A percentile compares a stretch with the other conserved stretches of the same genome.
Conservation (phyloP, 768 basidiomycete genomes). For the Agrocybe praecox region DNA sequence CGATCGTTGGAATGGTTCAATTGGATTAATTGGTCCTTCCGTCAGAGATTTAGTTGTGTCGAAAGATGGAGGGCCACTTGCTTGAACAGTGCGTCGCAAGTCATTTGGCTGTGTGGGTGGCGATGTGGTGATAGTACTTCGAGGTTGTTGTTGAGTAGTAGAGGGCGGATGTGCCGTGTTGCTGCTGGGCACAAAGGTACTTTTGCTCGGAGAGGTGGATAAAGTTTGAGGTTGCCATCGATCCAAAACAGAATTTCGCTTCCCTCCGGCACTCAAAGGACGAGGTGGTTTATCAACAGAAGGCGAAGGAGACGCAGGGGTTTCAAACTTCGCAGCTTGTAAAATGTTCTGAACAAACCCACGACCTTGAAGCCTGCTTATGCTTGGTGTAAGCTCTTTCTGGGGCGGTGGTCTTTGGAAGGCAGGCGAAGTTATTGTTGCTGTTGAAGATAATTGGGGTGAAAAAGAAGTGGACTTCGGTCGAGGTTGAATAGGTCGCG, state of each 20-base stretch:
- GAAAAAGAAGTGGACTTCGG: conserved; percentile 44
- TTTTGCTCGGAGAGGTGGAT: conserved; percentile 44
- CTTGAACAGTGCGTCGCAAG: conserved; percentile 19
- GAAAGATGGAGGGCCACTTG: conserved; percentile 43
- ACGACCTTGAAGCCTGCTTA: conserved; percentile 80
- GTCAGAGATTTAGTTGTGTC: conserved; percentile 14
- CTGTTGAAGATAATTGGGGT: conserved; percentile 45
- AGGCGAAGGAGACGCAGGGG: conserved; percentile 35
- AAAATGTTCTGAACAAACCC: conserved; percentile 88
- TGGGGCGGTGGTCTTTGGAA: conserved; percentile 57
- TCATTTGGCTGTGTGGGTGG: background rate
- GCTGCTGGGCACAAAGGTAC: conserved; percentile 33
- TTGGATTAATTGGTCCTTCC: conserved; percentile 15
- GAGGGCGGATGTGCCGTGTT: conserved; percentile 29
- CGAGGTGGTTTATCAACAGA: conserved; percentile 33
- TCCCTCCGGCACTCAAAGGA: conserved; percentile 27
- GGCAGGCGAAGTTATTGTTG: conserved; percentile 49
- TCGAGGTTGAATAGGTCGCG: conserved; percentile 54
- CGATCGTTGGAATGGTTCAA: conserved; percentile 29
- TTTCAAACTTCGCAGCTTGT: conserved; percentile 58
- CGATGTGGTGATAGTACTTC: background rate
- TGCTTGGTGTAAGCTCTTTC: conserved; percentile 81
- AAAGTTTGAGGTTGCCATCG: conserved; percentile 59
- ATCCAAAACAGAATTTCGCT: conserved; percentile 64
- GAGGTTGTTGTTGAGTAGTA: conserved; percentile 11